These are phyloP conservation scores for Urostyla sp. DNA, from an alignment of 73 alveolate species.

Conservation along the genomic window DNA sequence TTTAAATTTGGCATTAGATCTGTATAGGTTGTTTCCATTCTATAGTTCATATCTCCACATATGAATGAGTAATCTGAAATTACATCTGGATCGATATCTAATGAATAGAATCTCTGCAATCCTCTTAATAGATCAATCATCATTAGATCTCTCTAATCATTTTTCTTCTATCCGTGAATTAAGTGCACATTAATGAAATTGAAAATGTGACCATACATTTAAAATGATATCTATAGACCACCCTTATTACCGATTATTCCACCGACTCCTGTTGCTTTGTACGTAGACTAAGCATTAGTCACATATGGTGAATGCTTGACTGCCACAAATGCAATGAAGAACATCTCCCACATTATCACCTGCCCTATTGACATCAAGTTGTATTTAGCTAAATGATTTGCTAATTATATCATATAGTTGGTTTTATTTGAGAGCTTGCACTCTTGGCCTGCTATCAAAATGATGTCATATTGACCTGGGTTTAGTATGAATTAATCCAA, in stretches of 20 bases:
- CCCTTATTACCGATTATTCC: constrained; percentile 96
- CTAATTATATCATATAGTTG: constrained; percentile 25
- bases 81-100: constrained; percentile 58
- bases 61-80: constrained; percentile 77
- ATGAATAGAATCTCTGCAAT: constrained; percentile 59
- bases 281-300: neutral
- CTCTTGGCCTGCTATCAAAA: constrained; percentile 51
- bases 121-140: constrained; percentile 60
- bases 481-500: neutral
- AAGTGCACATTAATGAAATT: constrained; percentile 86
- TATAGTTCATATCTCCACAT: constrained; percentile 90
- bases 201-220: constrained; percentile 72
- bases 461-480: constrained; percentile 31
- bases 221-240: constrained; percentile 78
- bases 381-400: constrained; percentile 13
- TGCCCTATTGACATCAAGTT: neutral
- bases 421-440: constrained; percentile 34
- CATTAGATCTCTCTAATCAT: constrained; percentile 76
- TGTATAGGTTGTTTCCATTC: constrained; percentile 61
- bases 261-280: constrained; percentile 84
- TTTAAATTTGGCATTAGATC: constrained; percentile 29
- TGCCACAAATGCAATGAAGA: constrained; percentile 35
- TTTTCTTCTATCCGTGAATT: constrained; percentile 74
- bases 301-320: constrained; percentile 17
- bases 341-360: constrained; percentile 65